phyloP scores from a whole-genome alignment of 441 rosid genomes.

The Lepidium campestre region DNA sequence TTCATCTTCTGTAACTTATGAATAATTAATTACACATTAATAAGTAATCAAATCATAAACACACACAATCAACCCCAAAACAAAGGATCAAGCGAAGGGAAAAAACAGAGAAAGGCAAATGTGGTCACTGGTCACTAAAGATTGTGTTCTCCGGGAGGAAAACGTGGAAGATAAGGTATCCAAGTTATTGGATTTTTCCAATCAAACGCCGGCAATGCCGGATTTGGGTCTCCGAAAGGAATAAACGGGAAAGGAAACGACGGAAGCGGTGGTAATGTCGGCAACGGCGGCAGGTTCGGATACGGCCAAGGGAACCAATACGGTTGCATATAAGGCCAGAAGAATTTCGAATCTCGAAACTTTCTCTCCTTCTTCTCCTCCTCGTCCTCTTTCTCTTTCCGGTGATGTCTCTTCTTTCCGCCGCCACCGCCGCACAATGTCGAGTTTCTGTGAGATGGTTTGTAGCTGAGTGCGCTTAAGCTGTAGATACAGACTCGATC shows the following conservation, averaged over 20 bases:
- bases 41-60: constrained; percentile 9
- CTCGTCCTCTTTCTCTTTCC: neutral
- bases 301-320: constrained; percentile 52
- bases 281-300: constrained; percentile 25
- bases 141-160: constrained; percentile 33
- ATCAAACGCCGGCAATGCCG: constrained; percentile 28
- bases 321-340: constrained; percentile 53
- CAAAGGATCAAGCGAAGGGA: neutral
- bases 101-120: neutral
- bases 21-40: constrained; percentile 30
- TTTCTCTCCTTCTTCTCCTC: constrained; percentile 20
- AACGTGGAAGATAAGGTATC: constrained; percentile 43
- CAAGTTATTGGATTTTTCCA: constrained; percentile 36
- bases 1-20: constrained; percentile 16
- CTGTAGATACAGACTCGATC: constrained; percentile 61
- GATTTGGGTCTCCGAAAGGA: constrained; percentile 26
- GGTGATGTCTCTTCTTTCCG: constrained; percentile 9
- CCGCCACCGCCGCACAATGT: constrained; percentile 34
- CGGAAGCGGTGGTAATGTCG: constrained; percentile 34
- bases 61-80: neutral
- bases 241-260: constrained; percentile 37
- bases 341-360: constrained; percentile 35
- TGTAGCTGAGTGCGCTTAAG: constrained; percentile 56
- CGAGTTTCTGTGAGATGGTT: constrained; percentile 38
- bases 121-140: neutral